These are phyloP conservation scores for Colletotrichum cereale DNA, from an alignment of 2,329 filamentous ascomycete species.

Conservation along the genomic window DNA sequence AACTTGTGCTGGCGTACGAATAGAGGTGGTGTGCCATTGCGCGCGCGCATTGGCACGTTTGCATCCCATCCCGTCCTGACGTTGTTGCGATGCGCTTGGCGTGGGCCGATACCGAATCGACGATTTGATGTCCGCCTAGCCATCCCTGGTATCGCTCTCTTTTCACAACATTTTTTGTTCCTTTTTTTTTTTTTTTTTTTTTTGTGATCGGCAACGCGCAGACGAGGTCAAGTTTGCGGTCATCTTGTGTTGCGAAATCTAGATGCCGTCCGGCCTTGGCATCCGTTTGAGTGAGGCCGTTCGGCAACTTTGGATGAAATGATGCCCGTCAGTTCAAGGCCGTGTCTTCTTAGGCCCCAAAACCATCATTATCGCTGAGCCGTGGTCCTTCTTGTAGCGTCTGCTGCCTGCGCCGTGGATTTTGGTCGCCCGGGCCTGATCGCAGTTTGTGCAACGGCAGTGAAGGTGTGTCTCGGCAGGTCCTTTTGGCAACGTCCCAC, in stretches of 20 bases:
- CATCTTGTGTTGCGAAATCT: constrained; percentile 5
- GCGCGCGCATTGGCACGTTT: constrained; percentile 10
- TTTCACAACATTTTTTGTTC: too few species aligned
- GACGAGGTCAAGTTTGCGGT: background rate
- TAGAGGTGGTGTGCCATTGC: background rate
- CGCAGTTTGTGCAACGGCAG: background rate
- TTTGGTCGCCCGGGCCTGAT: too few species aligned
- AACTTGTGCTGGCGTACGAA: background rate
- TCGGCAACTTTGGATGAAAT: constrained; percentile 2
- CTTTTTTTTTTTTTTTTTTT: too few species aligned
- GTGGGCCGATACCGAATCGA: background rate
- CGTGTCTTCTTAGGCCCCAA: background rate
- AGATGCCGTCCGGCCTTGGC: background rate
- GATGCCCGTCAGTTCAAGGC: background rate
- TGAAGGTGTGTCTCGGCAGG: background rate
- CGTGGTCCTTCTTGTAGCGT: background rate
- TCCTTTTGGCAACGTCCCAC: background rate
- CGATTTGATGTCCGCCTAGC: background rate
- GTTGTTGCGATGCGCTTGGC: background rate
- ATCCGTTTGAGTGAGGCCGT: background rate
- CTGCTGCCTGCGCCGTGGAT: too few species aligned
- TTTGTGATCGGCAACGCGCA: background rate
- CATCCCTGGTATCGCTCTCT: background rate
- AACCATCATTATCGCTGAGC: background rate
- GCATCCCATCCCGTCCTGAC: constrained; percentile 4